Conservation (phyloP, 2,329 filamentous ascomycete genomes). For the Ascochyta koolunga region DNA sequence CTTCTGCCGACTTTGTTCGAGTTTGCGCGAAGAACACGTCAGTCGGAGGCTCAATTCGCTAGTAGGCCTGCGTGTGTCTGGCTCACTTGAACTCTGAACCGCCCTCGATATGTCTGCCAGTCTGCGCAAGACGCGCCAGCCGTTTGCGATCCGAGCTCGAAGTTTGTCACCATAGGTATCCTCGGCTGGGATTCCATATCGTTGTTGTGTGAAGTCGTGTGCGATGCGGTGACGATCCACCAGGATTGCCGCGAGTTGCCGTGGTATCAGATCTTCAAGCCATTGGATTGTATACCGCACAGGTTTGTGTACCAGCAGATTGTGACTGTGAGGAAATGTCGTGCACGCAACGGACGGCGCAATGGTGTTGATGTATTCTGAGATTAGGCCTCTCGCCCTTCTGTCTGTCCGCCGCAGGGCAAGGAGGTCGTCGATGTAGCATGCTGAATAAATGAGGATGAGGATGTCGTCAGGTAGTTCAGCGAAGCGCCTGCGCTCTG, state of each 20-base stretch:
- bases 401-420: slow-evolving; percentile 28
- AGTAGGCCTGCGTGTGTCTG: slow-evolving; percentile 14
- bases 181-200: slow-evolving; percentile 39
- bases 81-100: slow-evolving; percentile 17
- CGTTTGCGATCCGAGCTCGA: slow-evolving; percentile 35
- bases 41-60: slow-evolving; percentile 21
- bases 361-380: slow-evolving; percentile 35
- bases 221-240: slow-evolving; percentile 37
- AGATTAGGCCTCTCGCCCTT: slow-evolving; percentile 30
- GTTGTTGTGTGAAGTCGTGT: slow-evolving; percentile 22
- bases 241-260: slow-evolving; percentile 37
- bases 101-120: slow-evolving; percentile 35
- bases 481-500: slow-evolving; percentile 14
- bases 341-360: slow-evolving; percentile 33
- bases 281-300: slow-evolving; percentile 20
- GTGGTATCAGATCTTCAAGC: slow-evolving; percentile 36
- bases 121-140: slow-evolving; percentile 34
- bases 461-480: slow-evolving; percentile 40
- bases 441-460: slow-evolving; percentile 35
- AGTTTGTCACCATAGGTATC: slow-evolving; percentile 37
- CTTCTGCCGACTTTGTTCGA: slow-evolving; percentile 21
- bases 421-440: slow-evolving; percentile 37
- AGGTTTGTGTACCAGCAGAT: slow-evolving; percentile 20
- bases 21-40: slow-evolving; percentile 23
- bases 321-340: slow-evolving; percentile 32